Percentiles rank a stretch among this genome's conserved stretches.
These are phyloP conservation scores for Laetiporus sulphureus DNA, from an alignment of 1,284 basidiomycete species.

Conservation along the genomic window DNA sequence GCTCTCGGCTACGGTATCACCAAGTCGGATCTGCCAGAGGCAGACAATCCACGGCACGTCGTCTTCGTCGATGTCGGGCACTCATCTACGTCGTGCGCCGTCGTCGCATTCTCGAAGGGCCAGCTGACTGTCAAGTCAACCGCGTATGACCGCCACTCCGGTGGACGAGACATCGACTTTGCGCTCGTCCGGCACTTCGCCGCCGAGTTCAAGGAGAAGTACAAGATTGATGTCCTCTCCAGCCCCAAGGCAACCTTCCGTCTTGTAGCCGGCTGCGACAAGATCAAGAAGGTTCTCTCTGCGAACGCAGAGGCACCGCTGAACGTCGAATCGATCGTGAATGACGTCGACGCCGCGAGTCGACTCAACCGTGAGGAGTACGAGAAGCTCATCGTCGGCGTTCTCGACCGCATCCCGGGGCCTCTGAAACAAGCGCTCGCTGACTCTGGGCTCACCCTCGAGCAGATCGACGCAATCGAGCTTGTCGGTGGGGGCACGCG, in stretches of 20 bases:
- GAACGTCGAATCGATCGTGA: slow-evolving; percentile 91
- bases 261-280: slow-evolving; percentile 72
- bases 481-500: slow-evolving; percentile 65
- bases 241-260: slow-evolving; percentile 92
- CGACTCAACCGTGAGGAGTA: slow-evolving; percentile 54
- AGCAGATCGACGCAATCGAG: slow-evolving; percentile 62
- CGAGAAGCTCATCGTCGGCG: slow-evolving; percentile 47
- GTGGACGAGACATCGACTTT: slow-evolving; percentile 90
- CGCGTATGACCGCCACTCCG: slow-evolving; percentile 86
- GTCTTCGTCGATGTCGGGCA: slow-evolving; percentile 93
- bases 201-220: slow-evolving; percentile 85
- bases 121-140: slow-evolving; percentile 81
- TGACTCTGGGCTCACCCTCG: slow-evolving; percentile 50
- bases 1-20: slow-evolving; percentile 96
- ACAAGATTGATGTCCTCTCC: slow-evolving; percentile 90
- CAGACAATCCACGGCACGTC: slow-evolving; percentile 78
- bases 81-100: slow-evolving; percentile 77
- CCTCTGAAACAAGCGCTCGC: slow-evolving; percentile 52
- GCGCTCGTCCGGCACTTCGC: slow-evolving; percentile 85
- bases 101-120: slow-evolving; percentile 90
- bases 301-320: slow-evolving; percentile 85
- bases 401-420: slow-evolving; percentile 47
- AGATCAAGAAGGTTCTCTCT: slow-evolving; percentile 67
- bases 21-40: slow-evolving; percentile 85
- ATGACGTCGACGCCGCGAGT: slow-evolving; percentile 72